These are phyloP conservation scores for Saccharomyces mikatae DNA, from an alignment of 805 yeast species.

Conservation along the genomic window DNA sequence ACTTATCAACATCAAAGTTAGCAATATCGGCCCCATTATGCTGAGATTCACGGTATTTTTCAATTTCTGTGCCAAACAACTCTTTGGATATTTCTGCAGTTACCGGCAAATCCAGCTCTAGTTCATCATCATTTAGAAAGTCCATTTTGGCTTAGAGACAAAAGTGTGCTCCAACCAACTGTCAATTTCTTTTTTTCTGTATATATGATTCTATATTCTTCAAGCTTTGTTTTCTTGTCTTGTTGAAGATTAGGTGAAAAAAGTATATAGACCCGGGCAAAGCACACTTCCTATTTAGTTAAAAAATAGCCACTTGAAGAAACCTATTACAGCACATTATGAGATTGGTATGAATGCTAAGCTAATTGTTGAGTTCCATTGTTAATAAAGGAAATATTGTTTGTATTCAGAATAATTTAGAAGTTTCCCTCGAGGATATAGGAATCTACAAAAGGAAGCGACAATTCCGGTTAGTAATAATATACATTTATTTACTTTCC, in stretches of 20 bases:
- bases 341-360: too few species aligned
- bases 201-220: background rate
- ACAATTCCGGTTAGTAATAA: too few species aligned
- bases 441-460: too few species aligned
- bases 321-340: too few species aligned
- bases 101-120: conserved; percentile 20
- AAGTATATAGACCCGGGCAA: background rate
- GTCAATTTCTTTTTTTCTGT: background rate
- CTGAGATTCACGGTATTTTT: conserved; percentile 4
- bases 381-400: too few species aligned
- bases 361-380: too few species aligned
- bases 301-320: background rate
- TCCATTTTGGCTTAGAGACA: conserved; percentile 12
- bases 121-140: conserved; percentile 17
- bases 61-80: conserved; percentile 19
- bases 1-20: conserved; percentile 21
- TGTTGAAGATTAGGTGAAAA: background rate
- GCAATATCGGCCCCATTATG: conserved; percentile 1
- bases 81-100: conserved; percentile 23
- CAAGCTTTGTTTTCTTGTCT: background rate
- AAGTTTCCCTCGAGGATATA: too few species aligned
- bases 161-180: background rate
- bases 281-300: background rate
- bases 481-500: too few species aligned
- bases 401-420: too few species aligned